Evolutionary conservation across 139 green algal species (phyloP), one percentile per base, ranked within the genome.

Genomic region (Chlorella sp.): DNA sequence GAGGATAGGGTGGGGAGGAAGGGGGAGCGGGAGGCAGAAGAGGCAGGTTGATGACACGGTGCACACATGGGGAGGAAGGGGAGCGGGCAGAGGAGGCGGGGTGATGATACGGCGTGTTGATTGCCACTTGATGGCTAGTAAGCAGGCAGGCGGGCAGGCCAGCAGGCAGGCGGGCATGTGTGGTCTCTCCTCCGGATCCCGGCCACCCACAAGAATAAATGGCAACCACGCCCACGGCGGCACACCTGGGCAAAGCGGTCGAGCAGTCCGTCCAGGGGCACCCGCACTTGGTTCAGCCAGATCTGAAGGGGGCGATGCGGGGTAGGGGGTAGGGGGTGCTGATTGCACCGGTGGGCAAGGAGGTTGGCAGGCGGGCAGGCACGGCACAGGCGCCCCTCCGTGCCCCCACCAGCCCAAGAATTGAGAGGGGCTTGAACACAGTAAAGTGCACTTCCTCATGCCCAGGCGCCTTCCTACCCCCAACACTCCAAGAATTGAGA

Each of bases 211-310:
- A 81, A n/a, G n/a, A n/a, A n/a, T n/a, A n/a, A n/a, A n/a, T n/a
- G n/a, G 48, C 26, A 24, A 42, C 18, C 75, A 16, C 75, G 28
- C 36, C 24, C 75, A 40, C 77, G 61, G 14, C 79, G 16, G 40
- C 80, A 86, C 32, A 91, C 88, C 71, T 78, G 60, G 0, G 95
- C 96, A 83, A 93, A 97, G 16, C 88, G 81, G 91, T 97, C 93
- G 64, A 98, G 90, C 85, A 98, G 80, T 14, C 92, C 94, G 82
- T 96, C 94, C 0, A 95, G 86, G 0, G 96, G 89, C 86, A 98
- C 95, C 0, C 95, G 91, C 75, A 98, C 95, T 75, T 94, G 66
- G 86, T 98, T 91, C 90, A 98, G 97, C 96, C 95, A 96, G 83
- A 96, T 94, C 88, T 94, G 91, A 11, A 75, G 36, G 82, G 40